Evolutionary conservation across 257 asterid genomes (phyloP).

Genomic region (Solanum tarijense): DNA sequence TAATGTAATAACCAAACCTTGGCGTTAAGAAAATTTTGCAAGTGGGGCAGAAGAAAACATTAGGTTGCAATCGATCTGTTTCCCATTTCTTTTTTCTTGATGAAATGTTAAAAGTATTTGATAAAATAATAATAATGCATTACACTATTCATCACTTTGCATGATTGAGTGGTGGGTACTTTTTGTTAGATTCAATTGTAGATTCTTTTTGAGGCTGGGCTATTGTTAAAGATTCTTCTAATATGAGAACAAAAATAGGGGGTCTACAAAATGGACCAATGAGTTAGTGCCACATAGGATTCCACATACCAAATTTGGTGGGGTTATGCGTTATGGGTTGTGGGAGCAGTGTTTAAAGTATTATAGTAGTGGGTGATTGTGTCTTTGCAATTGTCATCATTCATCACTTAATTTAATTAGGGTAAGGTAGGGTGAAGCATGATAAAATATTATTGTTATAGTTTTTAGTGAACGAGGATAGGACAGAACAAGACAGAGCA

Average conservation of each 20-base stretch:
- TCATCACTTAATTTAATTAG: not conserved
- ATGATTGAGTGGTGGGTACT: conserved; percentile 11
- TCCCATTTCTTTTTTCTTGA: not conserved
- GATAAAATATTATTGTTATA: not conserved
- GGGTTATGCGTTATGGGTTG: not conserved
- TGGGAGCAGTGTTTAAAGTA: not conserved
- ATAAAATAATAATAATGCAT: not conserved
- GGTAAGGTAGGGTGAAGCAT: not conserved
- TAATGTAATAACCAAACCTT: not conserved
- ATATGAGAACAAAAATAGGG: conserved; percentile 8
- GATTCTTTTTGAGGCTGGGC: conserved; percentile 31
- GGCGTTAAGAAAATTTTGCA: not conserved
- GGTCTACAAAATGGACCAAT: conserved; percentile 12
- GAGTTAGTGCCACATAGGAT: not conserved
- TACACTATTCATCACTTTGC: conserved; percentile 18
- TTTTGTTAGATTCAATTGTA: conserved; percentile 20
- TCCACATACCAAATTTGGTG: not conserved
- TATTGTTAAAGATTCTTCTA: conserved; percentile 33
- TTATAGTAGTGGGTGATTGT: not conserved
- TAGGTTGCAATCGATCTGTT: not conserved
- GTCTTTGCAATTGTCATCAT: not conserved
- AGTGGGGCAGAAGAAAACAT: conserved; percentile 2
- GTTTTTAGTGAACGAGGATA: not conserved
- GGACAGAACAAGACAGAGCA: not conserved
- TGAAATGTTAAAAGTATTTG: not conserved